These are phyloP conservation scores for Plectosphaerella plurivora DNA, from an alignment of 2,329 filamentous ascomycete species.

Conservation along the genomic window DNA sequence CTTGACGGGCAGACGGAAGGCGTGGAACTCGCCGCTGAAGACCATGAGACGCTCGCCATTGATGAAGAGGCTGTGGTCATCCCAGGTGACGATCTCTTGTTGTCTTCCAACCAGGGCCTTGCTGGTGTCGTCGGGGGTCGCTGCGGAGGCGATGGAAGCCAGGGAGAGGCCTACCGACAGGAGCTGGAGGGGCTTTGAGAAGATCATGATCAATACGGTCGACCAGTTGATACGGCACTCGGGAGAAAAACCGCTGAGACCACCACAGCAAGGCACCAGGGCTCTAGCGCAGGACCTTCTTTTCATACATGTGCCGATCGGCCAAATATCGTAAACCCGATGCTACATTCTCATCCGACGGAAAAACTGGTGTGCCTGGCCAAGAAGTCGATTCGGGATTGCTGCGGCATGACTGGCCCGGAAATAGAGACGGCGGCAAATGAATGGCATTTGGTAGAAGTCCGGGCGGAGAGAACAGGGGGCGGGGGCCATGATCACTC, in stretches of 20 bases:
- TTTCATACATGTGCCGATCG: neutral
- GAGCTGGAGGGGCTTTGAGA: conserved; percentile 6
- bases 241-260: neutral
- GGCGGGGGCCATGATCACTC: neutral
- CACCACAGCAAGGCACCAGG: neutral
- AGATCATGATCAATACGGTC: conserved; percentile 1
- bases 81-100: conserved; percentile 57
- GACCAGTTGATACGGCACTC: neutral
- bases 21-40: conserved; percentile 71
- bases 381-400: neutral
- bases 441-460: neutral
- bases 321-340: neutral
- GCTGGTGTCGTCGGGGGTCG: neutral
- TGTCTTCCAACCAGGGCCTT: neutral
- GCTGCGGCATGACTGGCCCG: neutral
- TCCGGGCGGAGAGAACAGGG: neutral
- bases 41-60: conserved; percentile 66
- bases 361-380: neutral
- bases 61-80: conserved; percentile 66
- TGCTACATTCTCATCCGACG: neutral
- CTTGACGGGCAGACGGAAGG: conserved; percentile 48
- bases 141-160: neutral
- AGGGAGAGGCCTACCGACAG: conserved; percentile 6
- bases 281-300: neutral
- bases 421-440: neutral